These are phyloP conservation scores for Didymellaceae sp. DNA, from an alignment of 2,329 filamentous ascomycete genomes.

Conservation along the genomic window DNA sequence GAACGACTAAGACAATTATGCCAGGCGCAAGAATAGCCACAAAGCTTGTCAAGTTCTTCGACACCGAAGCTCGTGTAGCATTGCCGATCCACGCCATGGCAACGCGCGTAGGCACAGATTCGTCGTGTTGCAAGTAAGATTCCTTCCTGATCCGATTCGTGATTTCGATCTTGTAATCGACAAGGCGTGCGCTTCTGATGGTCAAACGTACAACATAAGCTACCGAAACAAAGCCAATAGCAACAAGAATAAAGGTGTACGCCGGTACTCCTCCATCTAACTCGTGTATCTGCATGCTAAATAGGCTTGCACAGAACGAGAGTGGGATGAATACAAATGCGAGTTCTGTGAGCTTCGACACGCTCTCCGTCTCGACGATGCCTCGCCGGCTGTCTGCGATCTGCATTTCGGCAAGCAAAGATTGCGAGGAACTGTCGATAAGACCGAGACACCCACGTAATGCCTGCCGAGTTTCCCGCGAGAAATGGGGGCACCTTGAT, in stretches of 20 bases:
- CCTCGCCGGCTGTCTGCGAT: conserved; percentile 36
- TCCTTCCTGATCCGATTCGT: neutral
- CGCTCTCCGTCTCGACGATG: conserved; percentile 39
- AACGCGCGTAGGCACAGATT: neutral
- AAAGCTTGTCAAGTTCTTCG: neutral
- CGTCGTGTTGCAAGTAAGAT: neutral
- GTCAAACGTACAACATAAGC: neutral
- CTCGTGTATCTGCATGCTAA: conserved; percentile 26
- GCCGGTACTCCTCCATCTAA: conserved; percentile 23
- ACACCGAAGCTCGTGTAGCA: neutral
- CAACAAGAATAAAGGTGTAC: conserved; percentile 9
- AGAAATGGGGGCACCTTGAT: neutral
- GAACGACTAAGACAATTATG: neutral
- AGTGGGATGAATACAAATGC: conserved; percentile 44
- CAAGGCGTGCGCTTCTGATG: neutral
- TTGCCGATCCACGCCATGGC: neutral
- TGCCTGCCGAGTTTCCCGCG: neutral
- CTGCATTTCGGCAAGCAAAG: conserved; percentile 48
- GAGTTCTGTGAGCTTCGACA: conserved; percentile 42
- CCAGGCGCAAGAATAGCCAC: neutral
- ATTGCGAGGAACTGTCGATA: conserved; percentile 34
- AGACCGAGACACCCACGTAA: neutral
- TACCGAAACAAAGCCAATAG: neutral
- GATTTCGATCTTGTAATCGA: neutral
- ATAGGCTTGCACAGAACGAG: conserved; percentile 35